A percentile compares a stretch with the other conserved stretches of the same genome.
These are phyloP conservation scores for Pythium vanterpoolii DNA, from an alignment of 352 stramenopile species.

Conservation along the genomic window DNA sequence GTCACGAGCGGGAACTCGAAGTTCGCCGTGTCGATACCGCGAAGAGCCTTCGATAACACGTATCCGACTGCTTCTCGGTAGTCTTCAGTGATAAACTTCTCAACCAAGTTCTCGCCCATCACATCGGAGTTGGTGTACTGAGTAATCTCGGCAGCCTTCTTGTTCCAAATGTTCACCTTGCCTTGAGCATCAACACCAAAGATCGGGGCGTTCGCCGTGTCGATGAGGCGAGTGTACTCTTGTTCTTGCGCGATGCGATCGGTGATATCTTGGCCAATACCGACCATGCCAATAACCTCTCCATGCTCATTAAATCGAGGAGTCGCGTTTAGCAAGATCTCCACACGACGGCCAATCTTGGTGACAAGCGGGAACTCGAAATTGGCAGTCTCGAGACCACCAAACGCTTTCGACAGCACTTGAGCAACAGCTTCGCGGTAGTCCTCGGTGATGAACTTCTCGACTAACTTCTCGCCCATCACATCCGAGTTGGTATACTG, in stretches of 20 bases:
- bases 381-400: constrained; percentile 68
- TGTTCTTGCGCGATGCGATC: constrained; percentile 84
- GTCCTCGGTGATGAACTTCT: constrained; percentile 87
- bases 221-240: constrained; percentile 83
- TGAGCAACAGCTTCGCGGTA: constrained; percentile 54
- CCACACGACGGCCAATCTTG: constrained; percentile 60
- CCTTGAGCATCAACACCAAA: constrained; percentile 80
- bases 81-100: constrained; percentile 85
- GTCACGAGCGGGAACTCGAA: constrained; percentile 85
- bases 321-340: constrained; percentile 84
- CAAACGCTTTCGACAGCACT: constrained; percentile 62
- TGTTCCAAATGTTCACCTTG: constrained; percentile 89
- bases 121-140: constrained; percentile 87
- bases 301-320: constrained; percentile 78
- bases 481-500: constrained; percentile 90
- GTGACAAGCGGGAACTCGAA: constrained; percentile 88
- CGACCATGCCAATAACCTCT: constrained; percentile 78
- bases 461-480: constrained; percentile 80
- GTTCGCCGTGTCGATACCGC: constrained; percentile 70
- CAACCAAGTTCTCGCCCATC: constrained; percentile 84
- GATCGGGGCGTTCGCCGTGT: constrained; percentile 88
- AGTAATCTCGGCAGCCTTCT: constrained; percentile 88
- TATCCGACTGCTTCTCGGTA: constrained; percentile 60
- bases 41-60: constrained; percentile 66
- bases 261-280: constrained; percentile 83